Conservation (phyloP, 2,329 filamentous ascomycete genomes). For the Alternaria gaisen region DNA sequence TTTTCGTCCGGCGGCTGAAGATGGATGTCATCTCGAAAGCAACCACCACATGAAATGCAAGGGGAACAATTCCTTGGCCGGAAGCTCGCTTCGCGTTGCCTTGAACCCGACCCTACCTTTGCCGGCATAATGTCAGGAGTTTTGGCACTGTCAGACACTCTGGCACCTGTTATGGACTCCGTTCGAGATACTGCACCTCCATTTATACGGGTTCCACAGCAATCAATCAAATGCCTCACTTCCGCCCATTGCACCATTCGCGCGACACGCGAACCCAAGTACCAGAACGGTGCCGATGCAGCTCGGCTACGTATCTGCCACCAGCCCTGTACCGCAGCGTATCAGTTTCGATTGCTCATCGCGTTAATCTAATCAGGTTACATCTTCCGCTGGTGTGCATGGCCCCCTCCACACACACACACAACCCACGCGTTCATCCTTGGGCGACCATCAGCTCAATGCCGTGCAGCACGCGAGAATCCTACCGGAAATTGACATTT, state of each 20-base stretch:
- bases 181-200: conserved; percentile 5
- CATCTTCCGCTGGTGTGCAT: conserved; percentile 41
- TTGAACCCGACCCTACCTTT: neutral
- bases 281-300: conserved; percentile 30
- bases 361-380: conserved; percentile 43
- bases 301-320: conserved; percentile 32
- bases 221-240: conserved; percentile 22
- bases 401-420: conserved; percentile 19
- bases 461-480: conserved; percentile 6
- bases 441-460: neutral
- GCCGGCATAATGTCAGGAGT: neutral
- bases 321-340: conserved; percentile 33
- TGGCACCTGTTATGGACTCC: neutral
- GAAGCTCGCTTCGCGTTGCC: neutral
- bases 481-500: neutral
- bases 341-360: conserved; percentile 37
- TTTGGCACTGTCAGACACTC: neutral
- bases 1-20: conserved; percentile 23
- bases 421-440: conserved; percentile 11
- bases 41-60: conserved; percentile 11
- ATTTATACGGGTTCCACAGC: conserved; percentile 12
- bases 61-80: conserved; percentile 1
- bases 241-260: conserved; percentile 32
- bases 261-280: conserved; percentile 32
- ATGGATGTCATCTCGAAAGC: conserved; percentile 5